phyloP scores from a whole-genome alignment of 257 asterid species.

The Ilex asprella region DNA sequence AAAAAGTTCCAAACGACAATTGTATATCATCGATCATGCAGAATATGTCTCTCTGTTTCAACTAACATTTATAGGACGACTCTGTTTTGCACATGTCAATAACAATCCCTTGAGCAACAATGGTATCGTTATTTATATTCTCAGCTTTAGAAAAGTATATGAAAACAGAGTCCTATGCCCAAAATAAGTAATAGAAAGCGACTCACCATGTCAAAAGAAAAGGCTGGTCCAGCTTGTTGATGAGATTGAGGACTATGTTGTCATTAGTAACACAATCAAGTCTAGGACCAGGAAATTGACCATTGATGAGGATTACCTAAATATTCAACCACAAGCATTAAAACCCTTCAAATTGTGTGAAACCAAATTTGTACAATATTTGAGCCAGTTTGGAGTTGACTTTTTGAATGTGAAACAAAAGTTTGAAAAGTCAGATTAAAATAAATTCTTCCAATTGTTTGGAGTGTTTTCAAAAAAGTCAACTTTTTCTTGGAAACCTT shows the following conservation, averaged over 20 bases:
- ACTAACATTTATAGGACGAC: no score
- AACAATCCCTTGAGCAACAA: no score
- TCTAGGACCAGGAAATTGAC: slow-evolving; percentile 91
- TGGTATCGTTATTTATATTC: no score
- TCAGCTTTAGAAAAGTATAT: no score
- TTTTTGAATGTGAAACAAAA: neutral
- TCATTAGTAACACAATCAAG: slow-evolving; percentile 85
- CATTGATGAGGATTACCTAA: slow-evolving; percentile 89
- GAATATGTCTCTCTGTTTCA: no score
- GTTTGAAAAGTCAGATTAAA: neutral
- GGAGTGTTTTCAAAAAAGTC: no score
- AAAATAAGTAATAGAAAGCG: slow-evolving; percentile 3
- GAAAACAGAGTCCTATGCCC: neutral
- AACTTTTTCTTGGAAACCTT: no score
- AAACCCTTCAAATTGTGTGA: slow-evolving; percentile 2
- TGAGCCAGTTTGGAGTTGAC: neutral
- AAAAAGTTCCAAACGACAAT: no score
- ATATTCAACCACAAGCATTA: slow-evolving; percentile 10
- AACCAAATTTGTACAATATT: neutral
- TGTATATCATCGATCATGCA: no score
- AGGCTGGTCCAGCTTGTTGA: slow-evolving; percentile 79
- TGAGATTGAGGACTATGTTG: slow-evolving; percentile 65
- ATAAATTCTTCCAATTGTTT: neutral
- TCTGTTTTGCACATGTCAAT: no score
- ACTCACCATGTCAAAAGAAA: slow-evolving; percentile 86